Evolutionary conservation across 148 eudicot species (phyloP), one percentile per base, ranked within the genome.

Genomic region (Rhododendron ovatum): DNA sequence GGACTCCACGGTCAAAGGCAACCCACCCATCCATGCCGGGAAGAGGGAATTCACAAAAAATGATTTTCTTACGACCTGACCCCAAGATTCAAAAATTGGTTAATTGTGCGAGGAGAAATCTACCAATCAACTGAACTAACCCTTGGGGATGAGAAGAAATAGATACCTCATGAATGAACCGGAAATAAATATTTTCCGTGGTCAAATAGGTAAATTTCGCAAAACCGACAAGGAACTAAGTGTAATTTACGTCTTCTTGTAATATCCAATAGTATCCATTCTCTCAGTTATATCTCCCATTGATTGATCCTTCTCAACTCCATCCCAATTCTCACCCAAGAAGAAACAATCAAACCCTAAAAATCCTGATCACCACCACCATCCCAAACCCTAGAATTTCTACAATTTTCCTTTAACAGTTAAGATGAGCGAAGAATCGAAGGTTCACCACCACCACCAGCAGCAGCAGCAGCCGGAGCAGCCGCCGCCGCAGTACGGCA

Each of bases 341-440:
- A 79, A 79, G 82, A 12, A 79, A 47, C 35, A 47, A 43, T 9
- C 39, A 71, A 1, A 30, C 39, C 76, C 41, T 59, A 22, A 59
- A 1, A 59, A 22, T 0, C 26, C 12, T 6, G 28, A 39, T n/a
- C 13, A 47, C 11, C 20, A 78, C 11, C 50, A 24, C 45, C 11
- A 45, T 35, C 45, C 18, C 47, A 0, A 48, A 81, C 26, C 83
- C 43, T 33, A 30, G 14, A 53, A 53, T 6, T 14, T 53, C 41
- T 26, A 2, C 20, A 47, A 8, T 5, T 8, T 41, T 75, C 12
- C 7, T 30, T 6, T 30, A 30, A 37, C 10, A 57, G 41, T 37
- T 53, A 53, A 53, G 50, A 82, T 82, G 84, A 82, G 84, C 20
- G 84, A 82, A 55, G 84, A 82, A 37, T 65, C 37, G n/a, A 82